Evolutionary conservation across 257 asterid species (phyloP), one percentile per base, ranked within the genome.

Genomic region (Paraleonurus japonicus): DNA sequence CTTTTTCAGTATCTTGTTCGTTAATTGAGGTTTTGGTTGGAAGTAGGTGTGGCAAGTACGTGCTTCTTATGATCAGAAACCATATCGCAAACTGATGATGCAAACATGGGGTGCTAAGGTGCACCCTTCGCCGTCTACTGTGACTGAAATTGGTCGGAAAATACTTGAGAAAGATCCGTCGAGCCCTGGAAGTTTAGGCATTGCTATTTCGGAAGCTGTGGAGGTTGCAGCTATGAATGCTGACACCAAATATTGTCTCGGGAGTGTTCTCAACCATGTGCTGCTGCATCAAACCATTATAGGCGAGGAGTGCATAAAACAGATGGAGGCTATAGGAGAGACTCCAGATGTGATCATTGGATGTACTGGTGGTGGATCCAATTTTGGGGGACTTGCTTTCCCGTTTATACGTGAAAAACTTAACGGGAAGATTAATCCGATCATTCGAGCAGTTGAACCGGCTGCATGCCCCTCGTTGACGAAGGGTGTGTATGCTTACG

Each of bases 51-150:
- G 97, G 96, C 99, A 94, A 84, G 96, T 94, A 55, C 89, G 96
- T 9, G 92, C 96, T 13, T 94, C 97, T 0, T 94, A 85, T 47
- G 96, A 94, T 80, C 95, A 91, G 65, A 94, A 94, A 74, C 99
- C 99, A 17, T 94, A 94, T 37, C 92, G 99, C n/a, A 89, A 76
- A 64, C 74, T 94, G 67, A 94, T 94, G 97, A 94, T 91, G 97
- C 88, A 94, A 75, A 94, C 96, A 0, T 94, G 97, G 96, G 99
- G 97, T 8, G 99, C 97, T 9, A 83, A 80, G 77, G 97, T 91
- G n/a, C 97, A 94, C 76, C 96, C 97, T 55, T 94, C 99, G 10
- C 97, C 99, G 48, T 94, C 98, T 17, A 71, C 0, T 15, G 16
- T 89, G 32, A 94, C 97, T 0, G 89, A 89, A 81, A 69, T 92